These are phyloP conservation scores for Cladorrhinum samala DNA, from an alignment of 495 filamentous ascomycete species.

Conservation along the genomic window DNA sequence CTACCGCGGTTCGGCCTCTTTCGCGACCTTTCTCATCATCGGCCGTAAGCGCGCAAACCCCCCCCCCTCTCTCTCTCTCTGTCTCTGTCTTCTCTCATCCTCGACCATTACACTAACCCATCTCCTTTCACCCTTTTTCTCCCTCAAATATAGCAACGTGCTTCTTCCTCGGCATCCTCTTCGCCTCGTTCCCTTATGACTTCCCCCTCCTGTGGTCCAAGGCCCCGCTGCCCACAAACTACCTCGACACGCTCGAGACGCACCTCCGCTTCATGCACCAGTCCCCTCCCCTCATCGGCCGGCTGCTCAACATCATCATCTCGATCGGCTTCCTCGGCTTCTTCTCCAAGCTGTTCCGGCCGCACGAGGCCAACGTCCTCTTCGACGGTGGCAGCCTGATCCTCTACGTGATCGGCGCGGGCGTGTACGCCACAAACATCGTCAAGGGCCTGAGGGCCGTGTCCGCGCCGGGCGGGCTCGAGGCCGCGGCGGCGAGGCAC, in stretches of 20 bases:
- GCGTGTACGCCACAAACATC: constrained; percentile 90
- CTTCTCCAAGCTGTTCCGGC: constrained; percentile 85
- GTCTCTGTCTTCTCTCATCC: too few species aligned
- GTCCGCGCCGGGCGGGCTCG: constrained; percentile 24
- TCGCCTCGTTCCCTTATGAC: constrained; percentile 96
- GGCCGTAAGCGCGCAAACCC: constrained; percentile 59
- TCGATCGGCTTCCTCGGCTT: constrained; percentile 84
- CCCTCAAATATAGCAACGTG: constrained; percentile 84
- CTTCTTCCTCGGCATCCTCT: constrained; percentile 98
- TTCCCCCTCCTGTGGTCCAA: constrained; percentile 92
- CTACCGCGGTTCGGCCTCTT: constrained; percentile 50
- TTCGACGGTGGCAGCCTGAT: constrained; percentile 91
- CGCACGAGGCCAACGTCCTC: constrained; percentile 86
- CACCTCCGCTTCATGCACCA: constrained; percentile 83
- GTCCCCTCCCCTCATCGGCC: constrained; percentile 82
- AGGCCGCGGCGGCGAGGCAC: constrained; percentile 47
- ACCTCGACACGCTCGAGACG: constrained; percentile 72
- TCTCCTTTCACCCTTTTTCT: too few species aligned
- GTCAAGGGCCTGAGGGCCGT: constrained; percentile 85
- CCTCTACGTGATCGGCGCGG: constrained; percentile 84
- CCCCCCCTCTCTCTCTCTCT: not conserved
- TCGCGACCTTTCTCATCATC: constrained; percentile 93
- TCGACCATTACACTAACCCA: too few species aligned
- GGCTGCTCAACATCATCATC: constrained; percentile 89
- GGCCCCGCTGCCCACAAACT: constrained; percentile 51